Conservation (phyloP, 768 basidiomycete genomes). For the Boletus rubescentipes region DNA sequence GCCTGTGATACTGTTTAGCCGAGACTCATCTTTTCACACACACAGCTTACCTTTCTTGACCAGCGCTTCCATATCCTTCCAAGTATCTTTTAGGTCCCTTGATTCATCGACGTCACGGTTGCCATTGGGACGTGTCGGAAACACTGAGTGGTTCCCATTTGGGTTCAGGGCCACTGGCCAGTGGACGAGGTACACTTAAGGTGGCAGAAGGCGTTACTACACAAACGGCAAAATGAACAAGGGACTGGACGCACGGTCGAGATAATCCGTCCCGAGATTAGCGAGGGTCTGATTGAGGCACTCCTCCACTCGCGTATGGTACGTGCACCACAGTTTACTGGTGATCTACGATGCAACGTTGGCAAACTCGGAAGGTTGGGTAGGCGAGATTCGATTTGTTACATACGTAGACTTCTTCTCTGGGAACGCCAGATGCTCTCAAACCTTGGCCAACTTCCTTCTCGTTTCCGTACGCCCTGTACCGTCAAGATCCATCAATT, state of each 20-base stretch:
- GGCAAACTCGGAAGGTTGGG: neutral
- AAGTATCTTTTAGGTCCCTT: constrained; percentile 71
- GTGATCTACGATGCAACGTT: constrained; percentile 49
- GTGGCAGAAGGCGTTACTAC: neutral
- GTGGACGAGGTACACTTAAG: constrained; percentile 62
- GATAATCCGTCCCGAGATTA: constrained; percentile 80
- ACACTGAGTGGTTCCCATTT: constrained; percentile 57
- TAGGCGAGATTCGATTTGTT: neutral
- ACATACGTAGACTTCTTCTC: constrained; percentile 69
- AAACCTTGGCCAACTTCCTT: constrained; percentile 83
- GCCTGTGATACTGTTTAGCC: constrained; percentile 37
- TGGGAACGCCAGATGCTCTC: constrained; percentile 69
- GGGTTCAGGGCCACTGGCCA: constrained; percentile 81
- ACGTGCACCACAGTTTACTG: constrained; percentile 69
- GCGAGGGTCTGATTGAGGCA: constrained; percentile 73
- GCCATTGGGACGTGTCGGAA: constrained; percentile 62
- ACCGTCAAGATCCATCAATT: constrained; percentile 19
- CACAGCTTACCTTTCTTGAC: constrained; percentile 52
- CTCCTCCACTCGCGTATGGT: constrained; percentile 70
- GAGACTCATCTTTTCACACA: constrained; percentile 2
- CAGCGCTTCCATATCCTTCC: constrained; percentile 81
- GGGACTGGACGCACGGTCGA: constrained; percentile 60
- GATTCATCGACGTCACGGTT: constrained; percentile 64
- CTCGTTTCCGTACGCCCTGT: constrained; percentile 71
- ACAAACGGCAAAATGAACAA: neutral